phyloP scores from a whole-genome alignment of 345 rosid genomes.

The Passiflora organensis region DNA sequence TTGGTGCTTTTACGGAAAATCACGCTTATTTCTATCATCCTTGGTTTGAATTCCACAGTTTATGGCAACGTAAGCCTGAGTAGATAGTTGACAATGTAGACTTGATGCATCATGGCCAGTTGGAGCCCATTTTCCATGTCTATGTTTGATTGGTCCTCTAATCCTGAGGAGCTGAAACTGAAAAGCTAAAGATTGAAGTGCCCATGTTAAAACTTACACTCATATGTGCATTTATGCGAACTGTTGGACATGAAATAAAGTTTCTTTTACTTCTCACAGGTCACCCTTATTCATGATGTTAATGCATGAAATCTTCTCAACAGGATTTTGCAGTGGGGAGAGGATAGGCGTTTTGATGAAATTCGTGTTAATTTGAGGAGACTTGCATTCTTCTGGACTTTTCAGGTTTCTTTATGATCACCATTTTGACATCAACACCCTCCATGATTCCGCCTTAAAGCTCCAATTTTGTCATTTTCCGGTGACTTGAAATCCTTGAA shows the following conservation, averaged over 20 bases:
- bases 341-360: constrained; percentile 82
- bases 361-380: constrained; percentile 71
- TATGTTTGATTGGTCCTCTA: not conserved
- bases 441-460: not conserved
- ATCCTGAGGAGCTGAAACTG: not conserved
- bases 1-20: too few relatives aligned
- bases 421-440: constrained; percentile 1
- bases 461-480: constrained; percentile 2
- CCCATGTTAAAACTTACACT: not conserved
- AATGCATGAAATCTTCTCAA: constrained; percentile 5
- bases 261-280: not conserved
- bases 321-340: constrained; percentile 95
- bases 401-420: constrained; percentile 52
- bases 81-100: too few relatives aligned
- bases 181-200: not conserved
- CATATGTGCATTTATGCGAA: not conserved
- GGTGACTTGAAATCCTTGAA: not conserved
- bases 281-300: not conserved
- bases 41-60: too few relatives aligned
- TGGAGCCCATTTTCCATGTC: not conserved
- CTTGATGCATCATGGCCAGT: too few relatives aligned
- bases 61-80: too few relatives aligned
- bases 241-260: not conserved
- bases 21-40: too few relatives aligned
- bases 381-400: constrained; percentile 68